Evolutionary conservation across 805 yeast species (phyloP).

Genomic region (Brettanomyces naardenensis): DNA sequence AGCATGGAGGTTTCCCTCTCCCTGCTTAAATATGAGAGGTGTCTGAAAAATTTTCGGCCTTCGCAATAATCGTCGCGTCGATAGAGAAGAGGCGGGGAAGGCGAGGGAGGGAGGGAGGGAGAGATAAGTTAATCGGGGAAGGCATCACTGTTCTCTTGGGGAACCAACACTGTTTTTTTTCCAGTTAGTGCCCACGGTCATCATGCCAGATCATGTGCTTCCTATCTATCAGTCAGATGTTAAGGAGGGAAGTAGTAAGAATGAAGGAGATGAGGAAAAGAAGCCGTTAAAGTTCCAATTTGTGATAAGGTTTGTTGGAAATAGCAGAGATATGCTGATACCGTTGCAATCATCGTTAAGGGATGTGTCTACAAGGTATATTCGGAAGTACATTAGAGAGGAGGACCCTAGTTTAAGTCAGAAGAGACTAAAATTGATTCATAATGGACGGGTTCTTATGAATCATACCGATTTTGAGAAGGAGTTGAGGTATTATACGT

Average conservation of each 20-base stretch:
- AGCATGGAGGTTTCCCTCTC: too few species aligned
- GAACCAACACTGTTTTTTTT: too few species aligned
- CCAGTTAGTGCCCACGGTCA: too few species aligned
- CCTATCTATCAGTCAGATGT: not conserved
- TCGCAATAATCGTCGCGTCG: too few species aligned
- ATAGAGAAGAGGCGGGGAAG: too few species aligned
- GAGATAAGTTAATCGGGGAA: too few species aligned
- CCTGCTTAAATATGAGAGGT: too few species aligned
- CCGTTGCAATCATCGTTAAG: constrained; percentile 23
- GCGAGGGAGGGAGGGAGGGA: too few species aligned
- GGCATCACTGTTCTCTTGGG: too few species aligned
- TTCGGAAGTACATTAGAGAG: constrained; percentile 37
- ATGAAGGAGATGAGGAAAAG: not conserved
- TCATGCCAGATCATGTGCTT: too few species aligned
- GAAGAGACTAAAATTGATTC: constrained; percentile 54
- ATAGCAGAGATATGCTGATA: constrained; percentile 32
- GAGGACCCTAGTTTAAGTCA: constrained; percentile 21
- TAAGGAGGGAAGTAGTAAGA: not conserved
- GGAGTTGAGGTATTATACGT: constrained; percentile 32
- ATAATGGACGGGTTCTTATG: constrained; percentile 58
- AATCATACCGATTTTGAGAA: constrained; percentile 46
- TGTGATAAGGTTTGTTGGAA: constrained; percentile 39
- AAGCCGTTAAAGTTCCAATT: constrained; percentile 11
- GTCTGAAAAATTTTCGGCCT: too few species aligned
- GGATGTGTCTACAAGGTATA: constrained; percentile 29